Conservation (phyloP, 2,329 filamentous ascomycete genomes). For the Ilyonectria robusta region DNA sequence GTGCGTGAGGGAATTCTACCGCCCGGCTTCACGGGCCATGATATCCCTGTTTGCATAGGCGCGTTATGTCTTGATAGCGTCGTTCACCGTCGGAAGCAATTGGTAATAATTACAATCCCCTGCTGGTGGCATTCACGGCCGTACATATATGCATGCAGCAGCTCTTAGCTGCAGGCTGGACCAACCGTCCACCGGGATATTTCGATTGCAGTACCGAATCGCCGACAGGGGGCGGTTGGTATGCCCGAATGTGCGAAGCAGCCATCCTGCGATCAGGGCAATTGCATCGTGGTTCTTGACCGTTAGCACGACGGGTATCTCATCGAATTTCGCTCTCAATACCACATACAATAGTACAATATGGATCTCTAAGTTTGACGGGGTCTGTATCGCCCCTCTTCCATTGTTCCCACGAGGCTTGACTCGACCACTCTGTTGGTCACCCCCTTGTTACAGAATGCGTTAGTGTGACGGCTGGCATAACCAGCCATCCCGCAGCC, state of each 20-base stretch:
- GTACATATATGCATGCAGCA: neutral
- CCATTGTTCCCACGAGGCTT: neutral
- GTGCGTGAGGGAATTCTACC: constrained; percentile 13
- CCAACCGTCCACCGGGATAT: neutral
- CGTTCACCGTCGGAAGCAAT: neutral
- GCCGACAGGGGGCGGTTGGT: neutral
- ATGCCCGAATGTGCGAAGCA: no score
- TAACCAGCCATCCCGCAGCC: no score
- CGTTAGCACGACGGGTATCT: neutral
- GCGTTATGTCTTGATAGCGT: neutral
- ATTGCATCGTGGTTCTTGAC: neutral
- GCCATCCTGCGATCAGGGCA: neutral
- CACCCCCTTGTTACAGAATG: neutral
- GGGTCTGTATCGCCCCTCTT: neutral
- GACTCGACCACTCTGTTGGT: neutral
- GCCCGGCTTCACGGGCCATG: neutral
- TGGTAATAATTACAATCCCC: neutral
- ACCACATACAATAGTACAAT: neutral
- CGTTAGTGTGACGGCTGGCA: no score
- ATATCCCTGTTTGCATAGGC: neutral
- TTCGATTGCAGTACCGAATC: neutral
- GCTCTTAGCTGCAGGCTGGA: neutral
- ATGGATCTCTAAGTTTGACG: neutral
- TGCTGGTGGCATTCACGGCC: neutral
- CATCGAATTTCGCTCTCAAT: neutral